These are phyloP conservation scores for Vanrija sp. DNA, from an alignment of 1,284 basidiomycete genomes.

Conservation along the genomic window DNA sequence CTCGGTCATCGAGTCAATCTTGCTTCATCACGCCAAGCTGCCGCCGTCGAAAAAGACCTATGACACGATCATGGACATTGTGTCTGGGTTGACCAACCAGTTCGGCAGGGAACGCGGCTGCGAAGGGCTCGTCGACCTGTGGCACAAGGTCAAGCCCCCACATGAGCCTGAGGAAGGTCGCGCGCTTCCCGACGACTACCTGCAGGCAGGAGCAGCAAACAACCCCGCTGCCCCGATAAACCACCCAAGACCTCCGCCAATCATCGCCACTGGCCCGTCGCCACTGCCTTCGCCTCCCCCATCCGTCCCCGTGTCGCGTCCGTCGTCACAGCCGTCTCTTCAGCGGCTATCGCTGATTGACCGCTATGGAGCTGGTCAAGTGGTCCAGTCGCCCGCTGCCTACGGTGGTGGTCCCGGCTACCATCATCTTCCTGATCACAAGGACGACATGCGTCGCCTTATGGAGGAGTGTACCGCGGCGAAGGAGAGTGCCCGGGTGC, in stretches of 20 bases:
- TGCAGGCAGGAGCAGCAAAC: constrained; percentile 2
- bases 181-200: constrained; percentile 27
- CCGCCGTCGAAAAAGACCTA: constrained; percentile 5
- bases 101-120: constrained; percentile 41
- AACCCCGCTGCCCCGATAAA: neutral
- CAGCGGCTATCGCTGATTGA: neutral
- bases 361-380: too few relatives aligned
- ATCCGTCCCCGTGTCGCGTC: constrained; percentile 3
- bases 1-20: constrained; percentile 26
- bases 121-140: constrained; percentile 37
- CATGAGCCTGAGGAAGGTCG: constrained; percentile 43
- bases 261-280: neutral
- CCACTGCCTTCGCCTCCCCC: constrained; percentile 4
- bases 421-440: constrained; percentile 32
- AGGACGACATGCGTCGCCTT: constrained; percentile 38
- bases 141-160: constrained; percentile 44
- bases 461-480: constrained; percentile 38
- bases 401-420: constrained; percentile 23
- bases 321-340: constrained; percentile 2
- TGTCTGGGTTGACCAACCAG: constrained; percentile 38
- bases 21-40: constrained; percentile 1
- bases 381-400: neutral
- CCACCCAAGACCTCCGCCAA: neutral
- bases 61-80: constrained; percentile 18
- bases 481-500: constrained; percentile 36